These are phyloP conservation scores for Teunomyces funiuensis DNA, from an alignment of 805 yeast species.

Conservation along the genomic window DNA sequence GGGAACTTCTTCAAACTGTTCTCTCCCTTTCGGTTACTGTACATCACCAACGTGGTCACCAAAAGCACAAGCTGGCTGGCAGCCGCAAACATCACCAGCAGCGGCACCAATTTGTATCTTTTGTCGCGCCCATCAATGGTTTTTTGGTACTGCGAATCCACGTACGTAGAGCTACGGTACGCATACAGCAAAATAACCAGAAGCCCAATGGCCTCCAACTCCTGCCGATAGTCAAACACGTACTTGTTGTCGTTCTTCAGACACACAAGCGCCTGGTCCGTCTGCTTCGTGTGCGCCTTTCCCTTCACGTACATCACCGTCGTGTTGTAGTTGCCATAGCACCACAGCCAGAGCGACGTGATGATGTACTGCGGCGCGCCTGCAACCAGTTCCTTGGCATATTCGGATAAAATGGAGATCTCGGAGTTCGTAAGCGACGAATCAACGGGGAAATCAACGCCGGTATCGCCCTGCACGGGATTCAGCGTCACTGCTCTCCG, in stretches of 20 bases:
- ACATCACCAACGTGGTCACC: constrained; percentile 31
- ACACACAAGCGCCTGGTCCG: constrained; percentile 23
- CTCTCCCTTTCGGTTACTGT: constrained; percentile 34
- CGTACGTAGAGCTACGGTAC: constrained; percentile 22
- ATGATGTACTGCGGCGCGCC: constrained; percentile 49
- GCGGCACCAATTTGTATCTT: constrained; percentile 22
- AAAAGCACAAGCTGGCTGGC: constrained; percentile 30
- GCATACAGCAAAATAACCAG: constrained; percentile 50
- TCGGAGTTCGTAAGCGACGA: constrained; percentile 49
- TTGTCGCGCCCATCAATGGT: constrained; percentile 15
- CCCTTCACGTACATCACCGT: constrained; percentile 11
- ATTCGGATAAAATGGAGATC: constrained; percentile 43
- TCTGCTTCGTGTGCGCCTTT: constrained; percentile 13
- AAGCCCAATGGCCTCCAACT: constrained; percentile 41
- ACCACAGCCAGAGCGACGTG: constrained; percentile 44
- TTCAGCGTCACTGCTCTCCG: constrained; percentile 28
- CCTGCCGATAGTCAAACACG: constrained; percentile 46
- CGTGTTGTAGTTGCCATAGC: constrained; percentile 41
- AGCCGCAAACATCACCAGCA: constrained; percentile 28
- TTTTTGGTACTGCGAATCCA: constrained; percentile 11
- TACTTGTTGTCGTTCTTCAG: constrained; percentile 14
- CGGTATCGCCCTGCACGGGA: constrained; percentile 4
- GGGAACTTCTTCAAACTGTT: constrained; percentile 36
- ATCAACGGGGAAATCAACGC: constrained; percentile 23
- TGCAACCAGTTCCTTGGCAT: constrained; percentile 46